Evolutionary conservation across 2,329 filamentous ascomycete species (phyloP).

Genomic region (Exophiala dermatitidis): DNA sequence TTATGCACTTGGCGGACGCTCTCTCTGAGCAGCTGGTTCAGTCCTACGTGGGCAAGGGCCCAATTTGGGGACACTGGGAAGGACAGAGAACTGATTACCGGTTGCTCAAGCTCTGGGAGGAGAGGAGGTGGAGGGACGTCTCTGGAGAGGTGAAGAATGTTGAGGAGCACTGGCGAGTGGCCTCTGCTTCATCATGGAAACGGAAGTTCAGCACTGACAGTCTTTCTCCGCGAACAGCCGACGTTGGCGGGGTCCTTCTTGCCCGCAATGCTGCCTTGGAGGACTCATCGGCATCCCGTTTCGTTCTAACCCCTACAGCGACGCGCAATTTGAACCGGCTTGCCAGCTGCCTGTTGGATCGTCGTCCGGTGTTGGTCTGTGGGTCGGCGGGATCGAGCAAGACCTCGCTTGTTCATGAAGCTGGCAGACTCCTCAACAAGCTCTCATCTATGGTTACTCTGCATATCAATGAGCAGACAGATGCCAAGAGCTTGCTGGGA

Average conservation of each 20-base stretch:
- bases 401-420: constrained; percentile 74
- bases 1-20: constrained; percentile 71
- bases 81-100: constrained; percentile 68
- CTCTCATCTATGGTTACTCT: constrained; percentile 80
- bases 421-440: constrained; percentile 72
- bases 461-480: constrained; percentile 95
- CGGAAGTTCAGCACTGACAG: constrained; percentile 28
- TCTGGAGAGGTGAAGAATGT: constrained; percentile 49
- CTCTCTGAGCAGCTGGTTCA: constrained; percentile 66
- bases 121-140: constrained; percentile 44
- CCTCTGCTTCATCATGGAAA: constrained; percentile 19
- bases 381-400: constrained; percentile 85
- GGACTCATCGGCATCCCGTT: constrained; percentile 42
- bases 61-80: constrained; percentile 67
- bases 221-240: constrained; percentile 55
- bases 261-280: constrained; percentile 53
- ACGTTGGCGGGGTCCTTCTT: constrained; percentile 61
- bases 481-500: constrained; percentile 91
- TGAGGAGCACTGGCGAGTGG: constrained; percentile 23
- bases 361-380: constrained; percentile 69
- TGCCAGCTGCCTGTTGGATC: constrained; percentile 57
- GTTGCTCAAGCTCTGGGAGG: constrained; percentile 61
- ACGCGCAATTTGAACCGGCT: constrained; percentile 63
- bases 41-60: constrained; percentile 56
- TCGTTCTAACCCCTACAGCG: constrained; percentile 68